These are phyloP conservation scores for Talaromyces islandicus DNA, from an alignment of 2,329 filamentous ascomycete genomes.

Conservation along the genomic window DNA sequence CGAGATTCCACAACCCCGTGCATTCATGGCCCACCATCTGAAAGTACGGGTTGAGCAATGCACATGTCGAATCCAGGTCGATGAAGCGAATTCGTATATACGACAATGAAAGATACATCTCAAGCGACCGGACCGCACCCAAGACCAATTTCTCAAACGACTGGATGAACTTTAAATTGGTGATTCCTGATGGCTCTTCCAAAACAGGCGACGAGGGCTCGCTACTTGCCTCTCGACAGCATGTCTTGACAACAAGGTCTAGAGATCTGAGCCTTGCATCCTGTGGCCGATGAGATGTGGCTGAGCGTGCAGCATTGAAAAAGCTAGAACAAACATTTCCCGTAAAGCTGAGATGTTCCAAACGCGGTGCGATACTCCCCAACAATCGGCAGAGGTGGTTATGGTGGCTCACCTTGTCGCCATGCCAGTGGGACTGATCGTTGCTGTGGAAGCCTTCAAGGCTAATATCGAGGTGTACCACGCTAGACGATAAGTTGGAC, in stretches of 20 bases:
- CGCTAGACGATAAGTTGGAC: slow-evolving; percentile 49
- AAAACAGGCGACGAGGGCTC: slow-evolving; percentile 38
- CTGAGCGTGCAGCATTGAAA: slow-evolving; percentile 54
- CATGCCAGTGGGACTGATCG: slow-evolving; percentile 52
- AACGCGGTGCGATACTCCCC: slow-evolving; percentile 53
- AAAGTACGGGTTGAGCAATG: slow-evolving; percentile 68
- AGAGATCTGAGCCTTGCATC: slow-evolving; percentile 53
- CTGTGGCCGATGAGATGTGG: slow-evolving; percentile 44
- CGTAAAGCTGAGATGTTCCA: slow-evolving; percentile 67
- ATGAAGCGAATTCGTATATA: slow-evolving; percentile 68
- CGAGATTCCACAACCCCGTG: slow-evolving; percentile 66
- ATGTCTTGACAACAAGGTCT: slow-evolving; percentile 69
- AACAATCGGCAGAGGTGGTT: slow-evolving; percentile 62
- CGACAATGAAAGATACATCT: slow-evolving; percentile 53
- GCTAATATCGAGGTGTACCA: slow-evolving; percentile 61
- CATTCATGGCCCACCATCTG: slow-evolving; percentile 55
- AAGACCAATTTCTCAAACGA: slow-evolving; percentile 65
- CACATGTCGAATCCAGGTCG: slow-evolving; percentile 66
- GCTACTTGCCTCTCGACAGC: slow-evolving; percentile 48
- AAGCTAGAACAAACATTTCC: slow-evolving; percentile 66
- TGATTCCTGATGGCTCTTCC: slow-evolving; percentile 64
- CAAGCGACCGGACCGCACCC: slow-evolving; percentile 56
- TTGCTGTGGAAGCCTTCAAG: slow-evolving; percentile 67
- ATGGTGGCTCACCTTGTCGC: slow-evolving; percentile 44
- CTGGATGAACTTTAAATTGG: slow-evolving; percentile 65